Evolutionary conservation across 1,139 yeast species (phyloP), one percentile per base, ranked within the genome.

Genomic region (Debaryomyces subglobosus): DNA sequence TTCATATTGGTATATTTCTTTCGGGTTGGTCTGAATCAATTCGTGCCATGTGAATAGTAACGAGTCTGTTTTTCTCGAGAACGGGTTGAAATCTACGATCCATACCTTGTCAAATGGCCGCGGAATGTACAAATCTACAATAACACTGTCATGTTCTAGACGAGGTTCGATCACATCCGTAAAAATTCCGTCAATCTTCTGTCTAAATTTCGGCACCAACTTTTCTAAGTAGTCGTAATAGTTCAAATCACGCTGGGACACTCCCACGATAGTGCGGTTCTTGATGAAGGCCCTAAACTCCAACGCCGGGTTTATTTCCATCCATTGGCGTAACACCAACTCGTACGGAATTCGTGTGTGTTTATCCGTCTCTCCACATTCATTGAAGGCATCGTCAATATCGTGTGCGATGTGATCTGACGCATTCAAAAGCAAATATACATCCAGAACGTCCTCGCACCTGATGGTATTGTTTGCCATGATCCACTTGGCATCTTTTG

Each of bases 401-500:
- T 94, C 99, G 62, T 92, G 96, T 41, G 85, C 84, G 16, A 92
- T 79, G 62, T 91, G 95, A 58, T 89, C 91, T 0, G 97, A 90
- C 0, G 96, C 84, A 58, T 94, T 94, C 46, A 95, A 67, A 13
- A 94, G 68, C 47, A 94, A 66, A 55, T 91, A 92, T 0, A 94
- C 69, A 55, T 94, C 99, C 38, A 85, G 79, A 0, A 86, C 82
- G 32, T 76, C 77, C 13, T 69, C 75, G 61, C 98, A 91, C 59
- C 81, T 79, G 75, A 88, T 79, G 4, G 89, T 78, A 57, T 89
- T 87, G 33, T 88, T 85, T 1, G 95, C 79, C 61, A 89, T 71
- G 29, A 94, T 92, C 99, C 99, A 94, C 0, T 84, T 79, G 6
- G 98, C 90, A 67, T 94, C 99, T 59, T 85, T 86, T 1, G 99